Conservation (phyloP, 495 filamentous ascomycete genomes). For the Stereocaulon alpinum region DNA sequence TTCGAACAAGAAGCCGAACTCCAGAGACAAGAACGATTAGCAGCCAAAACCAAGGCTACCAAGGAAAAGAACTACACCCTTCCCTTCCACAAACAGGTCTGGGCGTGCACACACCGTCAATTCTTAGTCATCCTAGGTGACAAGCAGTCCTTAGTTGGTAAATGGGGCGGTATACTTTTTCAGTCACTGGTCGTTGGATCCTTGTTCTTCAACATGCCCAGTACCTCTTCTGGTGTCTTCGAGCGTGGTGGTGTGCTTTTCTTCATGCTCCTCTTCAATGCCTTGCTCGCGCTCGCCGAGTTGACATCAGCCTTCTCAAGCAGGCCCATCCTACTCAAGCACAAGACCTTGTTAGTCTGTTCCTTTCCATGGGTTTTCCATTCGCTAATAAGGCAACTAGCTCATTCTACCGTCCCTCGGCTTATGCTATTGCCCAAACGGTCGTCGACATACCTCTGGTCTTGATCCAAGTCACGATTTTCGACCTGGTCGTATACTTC, state of each 20-base stretch:
- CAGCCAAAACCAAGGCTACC: conserved; percentile 35
- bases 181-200: conserved; percentile 68
- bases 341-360: conserved; percentile 49
- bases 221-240: conserved; percentile 43
- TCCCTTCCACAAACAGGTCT: conserved; percentile 55
- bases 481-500: conserved; percentile 55
- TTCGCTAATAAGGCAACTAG: conserved; percentile 9
- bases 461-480: conserved; percentile 57
- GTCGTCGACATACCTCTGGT: conserved; percentile 66
- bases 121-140: conserved; percentile 57
- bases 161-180: conserved; percentile 50
- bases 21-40: conserved; percentile 37
- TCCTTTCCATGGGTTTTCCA: neutral
- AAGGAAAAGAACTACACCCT: conserved; percentile 58
- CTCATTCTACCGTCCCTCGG: conserved; percentile 73
- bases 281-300: conserved; percentile 67
- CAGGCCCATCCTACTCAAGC: conserved; percentile 68
- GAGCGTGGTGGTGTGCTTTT: conserved; percentile 51
- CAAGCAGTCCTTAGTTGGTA: conserved; percentile 39
- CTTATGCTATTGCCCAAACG: conserved; percentile 67
- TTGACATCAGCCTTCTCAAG: conserved; percentile 59
- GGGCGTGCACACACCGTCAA: conserved; percentile 56
- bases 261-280: conserved; percentile 72
- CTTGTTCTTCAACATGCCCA: conserved; percentile 61
- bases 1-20: conserved; percentile 43